These are phyloP conservation scores for Picea glauca DNA, from an alignment of 75 land plant genomes.

Conservation along the genomic window DNA sequence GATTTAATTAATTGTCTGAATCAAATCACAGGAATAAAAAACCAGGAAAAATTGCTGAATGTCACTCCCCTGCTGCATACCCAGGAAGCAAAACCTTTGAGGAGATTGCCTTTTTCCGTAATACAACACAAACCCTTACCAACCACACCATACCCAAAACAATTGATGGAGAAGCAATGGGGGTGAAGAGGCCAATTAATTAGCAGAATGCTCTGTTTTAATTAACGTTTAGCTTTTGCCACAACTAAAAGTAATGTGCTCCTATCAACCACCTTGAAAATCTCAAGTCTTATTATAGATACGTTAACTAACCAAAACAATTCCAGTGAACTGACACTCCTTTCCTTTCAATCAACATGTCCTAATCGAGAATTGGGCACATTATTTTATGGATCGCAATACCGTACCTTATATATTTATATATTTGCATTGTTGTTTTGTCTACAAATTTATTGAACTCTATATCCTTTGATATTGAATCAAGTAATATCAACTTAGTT, in stretches of 20 bases:
- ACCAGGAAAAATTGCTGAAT: not conserved
- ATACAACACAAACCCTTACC: too few species aligned
- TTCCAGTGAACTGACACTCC: not conserved
- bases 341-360: not conserved
- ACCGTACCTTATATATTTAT: not conserved
- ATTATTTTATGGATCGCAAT: not conserved
- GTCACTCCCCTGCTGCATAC: not conserved
- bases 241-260: not conserved
- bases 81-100: not conserved
- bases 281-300: not conserved
- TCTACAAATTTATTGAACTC: too few species aligned
- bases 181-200: too few species aligned
- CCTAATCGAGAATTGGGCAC: not conserved
- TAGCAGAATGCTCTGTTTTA: too few species aligned
- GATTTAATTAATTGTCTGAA: not conserved
- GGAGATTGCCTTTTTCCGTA: not conserved
- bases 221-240: not conserved
- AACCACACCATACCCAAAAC: not conserved
- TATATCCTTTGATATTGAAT: not conserved
- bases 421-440: not conserved
- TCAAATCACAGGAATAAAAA: not conserved
- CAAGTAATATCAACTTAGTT: not conserved
- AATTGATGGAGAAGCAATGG: not conserved
- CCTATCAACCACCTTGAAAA: not conserved
- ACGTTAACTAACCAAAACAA: not conserved